These are phyloP conservation scores for Cynanchum wilfordii DNA, from an alignment of 257 asterid species.

Conservation along the genomic window DNA sequence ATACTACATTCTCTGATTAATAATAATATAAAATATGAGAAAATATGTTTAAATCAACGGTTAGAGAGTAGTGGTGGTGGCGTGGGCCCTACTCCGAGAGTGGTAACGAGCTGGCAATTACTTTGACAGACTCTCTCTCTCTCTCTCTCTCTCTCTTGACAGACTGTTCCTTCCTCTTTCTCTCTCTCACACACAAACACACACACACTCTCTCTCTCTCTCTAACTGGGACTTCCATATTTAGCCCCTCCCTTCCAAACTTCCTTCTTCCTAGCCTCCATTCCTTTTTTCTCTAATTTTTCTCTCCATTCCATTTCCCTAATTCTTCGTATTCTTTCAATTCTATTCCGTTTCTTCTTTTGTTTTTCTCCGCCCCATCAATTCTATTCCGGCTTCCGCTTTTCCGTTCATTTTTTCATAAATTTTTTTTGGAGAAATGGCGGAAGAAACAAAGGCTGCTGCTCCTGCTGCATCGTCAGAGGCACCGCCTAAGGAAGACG, in stretches of 20 bases:
- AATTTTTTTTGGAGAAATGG: conserved; percentile 35
- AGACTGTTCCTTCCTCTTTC: conserved; percentile 10
- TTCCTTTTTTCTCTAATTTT: background rate
- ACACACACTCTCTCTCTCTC: background rate
- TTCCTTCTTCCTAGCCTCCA: background rate
- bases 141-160: conserved; percentile 17
- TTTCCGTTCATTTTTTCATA: background rate
- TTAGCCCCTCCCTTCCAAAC: background rate
- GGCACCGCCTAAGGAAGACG: conserved; percentile 34
- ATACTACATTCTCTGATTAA: background rate
- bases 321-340: background rate
- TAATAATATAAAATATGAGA: too few species aligned
- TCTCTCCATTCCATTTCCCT: background rate
- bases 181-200: conserved; percentile 18
- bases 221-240: background rate
- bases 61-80: conserved; percentile 4
- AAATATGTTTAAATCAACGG: background rate
- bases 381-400: background rate
- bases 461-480: conserved; percentile 41
- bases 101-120: conserved; percentile 31
- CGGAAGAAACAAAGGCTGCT: conserved; percentile 63
- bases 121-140: conserved; percentile 20
- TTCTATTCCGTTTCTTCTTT: background rate
- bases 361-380: background rate
- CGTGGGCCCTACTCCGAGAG: conserved; percentile 19